A percentile compares a stretch with the other conserved stretches of the same genome.
Conservation (phyloP, 179 eudicot species). For the Beta corolliflora region DNA sequence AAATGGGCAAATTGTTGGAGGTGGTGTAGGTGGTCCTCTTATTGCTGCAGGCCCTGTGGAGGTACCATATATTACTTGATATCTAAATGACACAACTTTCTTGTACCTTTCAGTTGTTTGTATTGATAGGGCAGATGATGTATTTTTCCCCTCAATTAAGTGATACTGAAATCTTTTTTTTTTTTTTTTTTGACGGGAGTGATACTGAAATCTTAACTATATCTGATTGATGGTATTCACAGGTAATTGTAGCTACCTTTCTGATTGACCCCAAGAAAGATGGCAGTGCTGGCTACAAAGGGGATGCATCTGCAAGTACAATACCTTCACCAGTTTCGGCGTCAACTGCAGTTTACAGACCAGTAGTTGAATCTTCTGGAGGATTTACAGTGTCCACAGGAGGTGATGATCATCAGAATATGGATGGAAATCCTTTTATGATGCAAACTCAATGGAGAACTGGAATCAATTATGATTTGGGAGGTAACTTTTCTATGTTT, state of each 20-base stretch:
- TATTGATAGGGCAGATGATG: background rate
- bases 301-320: slow-evolving; percentile 45
- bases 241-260: slow-evolving; percentile 80
- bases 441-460: slow-evolving; percentile 52
- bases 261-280: slow-evolving; percentile 60
- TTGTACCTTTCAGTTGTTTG: background rate
- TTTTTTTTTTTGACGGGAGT: too few relatives aligned
- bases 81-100: too few relatives aligned
- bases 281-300: slow-evolving; percentile 38
- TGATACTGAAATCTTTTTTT: background rate
- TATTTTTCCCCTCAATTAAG: background rate
- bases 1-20: slow-evolving; percentile 77
- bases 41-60: slow-evolving; percentile 84
- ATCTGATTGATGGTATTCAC: slow-evolving; percentile 8
- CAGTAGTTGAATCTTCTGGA: slow-evolving; percentile 53
- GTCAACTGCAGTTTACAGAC: slow-evolving; percentile 49
- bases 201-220: background rate
- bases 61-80: slow-evolving; percentile 37
- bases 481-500: slow-evolving; percentile 36
- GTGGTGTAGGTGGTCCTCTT: slow-evolving; percentile 79
- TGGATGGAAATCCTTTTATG: slow-evolving; percentile 50
- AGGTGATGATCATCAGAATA: slow-evolving; percentile 45
- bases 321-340: slow-evolving; percentile 54
- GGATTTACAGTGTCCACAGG: slow-evolving; percentile 33
- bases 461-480: slow-evolving; percentile 41